phyloP scores from a whole-genome alignment of 495 filamentous ascomycete genomes.

The Lepidopterella palustris region DNA sequence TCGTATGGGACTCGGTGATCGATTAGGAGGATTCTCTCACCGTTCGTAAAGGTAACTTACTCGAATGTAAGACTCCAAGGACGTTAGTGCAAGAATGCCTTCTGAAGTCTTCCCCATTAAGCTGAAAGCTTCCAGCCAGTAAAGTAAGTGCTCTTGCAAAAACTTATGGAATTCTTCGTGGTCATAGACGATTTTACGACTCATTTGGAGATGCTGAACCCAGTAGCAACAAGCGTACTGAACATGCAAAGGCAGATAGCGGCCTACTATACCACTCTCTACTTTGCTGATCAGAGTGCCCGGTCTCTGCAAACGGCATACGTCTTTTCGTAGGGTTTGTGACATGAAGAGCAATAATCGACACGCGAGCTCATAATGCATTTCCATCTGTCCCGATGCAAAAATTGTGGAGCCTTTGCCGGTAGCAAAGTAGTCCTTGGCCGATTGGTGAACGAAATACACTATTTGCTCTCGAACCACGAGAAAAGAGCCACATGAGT shows the following conservation, averaged over 20 bases:
- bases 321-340: not conserved
- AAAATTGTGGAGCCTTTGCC: not conserved
- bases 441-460: constrained; percentile 3
- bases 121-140: too few species aligned
- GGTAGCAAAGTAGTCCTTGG: constrained; percentile 11
- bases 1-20: not conserved
- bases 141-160: too few species aligned
- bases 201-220: constrained; percentile 33
- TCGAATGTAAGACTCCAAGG: constrained; percentile 5
- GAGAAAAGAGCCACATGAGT: not conserved
- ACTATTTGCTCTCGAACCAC: not conserved
- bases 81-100: constrained; percentile 7
- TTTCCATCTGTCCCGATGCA: not conserved
- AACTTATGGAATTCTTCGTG: too few species aligned
- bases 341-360: not conserved
- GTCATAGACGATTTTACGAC: too few species aligned
- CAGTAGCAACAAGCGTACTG: constrained; percentile 35
- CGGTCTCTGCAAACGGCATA: not conserved
- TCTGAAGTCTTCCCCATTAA: too few species aligned
- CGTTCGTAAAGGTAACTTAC: constrained; percentile 1
- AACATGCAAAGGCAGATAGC: constrained; percentile 13
- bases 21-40: not conserved
- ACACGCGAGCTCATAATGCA: not conserved
- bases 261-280: not conserved
- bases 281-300: not conserved